phyloP scores from a whole-genome alignment of 805 yeast genomes.

The Wickerhamiella siamensis region DNA sequence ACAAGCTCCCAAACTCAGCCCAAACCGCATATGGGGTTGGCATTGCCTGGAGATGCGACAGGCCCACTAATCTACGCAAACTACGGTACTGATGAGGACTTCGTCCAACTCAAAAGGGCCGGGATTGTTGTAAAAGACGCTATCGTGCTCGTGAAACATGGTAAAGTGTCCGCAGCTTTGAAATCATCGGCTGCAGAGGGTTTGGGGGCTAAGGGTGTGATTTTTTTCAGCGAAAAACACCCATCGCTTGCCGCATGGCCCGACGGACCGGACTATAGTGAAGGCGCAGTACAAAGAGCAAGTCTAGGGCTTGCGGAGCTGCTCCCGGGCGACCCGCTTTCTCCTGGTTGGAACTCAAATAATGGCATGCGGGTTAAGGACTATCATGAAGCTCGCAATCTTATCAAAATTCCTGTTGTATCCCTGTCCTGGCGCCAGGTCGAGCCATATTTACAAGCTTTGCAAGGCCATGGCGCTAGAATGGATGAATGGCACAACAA shows the following conservation, averaged over 20 bases:
- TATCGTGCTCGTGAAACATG: constrained; percentile 50
- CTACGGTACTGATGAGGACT: constrained; percentile 48
- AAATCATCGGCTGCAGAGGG: constrained; percentile 42
- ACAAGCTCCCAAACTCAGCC: constrained; percentile 20
- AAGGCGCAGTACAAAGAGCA: constrained; percentile 37
- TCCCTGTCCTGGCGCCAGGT: constrained; percentile 72
- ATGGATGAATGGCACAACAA: constrained; percentile 24
- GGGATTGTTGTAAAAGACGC: constrained; percentile 32
- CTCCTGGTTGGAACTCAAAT: constrained; percentile 59
- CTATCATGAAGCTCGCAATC: constrained; percentile 37
- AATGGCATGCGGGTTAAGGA: constrained; percentile 29
- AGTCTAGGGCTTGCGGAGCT: constrained; percentile 32
- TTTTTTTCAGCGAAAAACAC: constrained; percentile 42
- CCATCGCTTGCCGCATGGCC: constrained; percentile 20
- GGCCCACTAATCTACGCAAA: constrained; percentile 50
- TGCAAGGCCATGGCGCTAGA: constrained; percentile 28
- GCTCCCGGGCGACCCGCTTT: constrained; percentile 63
- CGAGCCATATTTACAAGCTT: constrained; percentile 26
- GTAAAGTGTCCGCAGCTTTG: constrained; percentile 34
- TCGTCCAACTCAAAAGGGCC: constrained; percentile 23
- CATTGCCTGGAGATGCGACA: constrained; percentile 41
- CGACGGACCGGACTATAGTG: constrained; percentile 25
- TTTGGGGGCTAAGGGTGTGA: constrained; percentile 46
- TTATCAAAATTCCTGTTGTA: constrained; percentile 61
- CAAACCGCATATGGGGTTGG: constrained; percentile 35